Percentiles rank a stretch among this genome's conserved stretches.
phyloP scores from a whole-genome alignment of 371 early-diverging fungal genomes.

The Mucor racemosus region DNA sequence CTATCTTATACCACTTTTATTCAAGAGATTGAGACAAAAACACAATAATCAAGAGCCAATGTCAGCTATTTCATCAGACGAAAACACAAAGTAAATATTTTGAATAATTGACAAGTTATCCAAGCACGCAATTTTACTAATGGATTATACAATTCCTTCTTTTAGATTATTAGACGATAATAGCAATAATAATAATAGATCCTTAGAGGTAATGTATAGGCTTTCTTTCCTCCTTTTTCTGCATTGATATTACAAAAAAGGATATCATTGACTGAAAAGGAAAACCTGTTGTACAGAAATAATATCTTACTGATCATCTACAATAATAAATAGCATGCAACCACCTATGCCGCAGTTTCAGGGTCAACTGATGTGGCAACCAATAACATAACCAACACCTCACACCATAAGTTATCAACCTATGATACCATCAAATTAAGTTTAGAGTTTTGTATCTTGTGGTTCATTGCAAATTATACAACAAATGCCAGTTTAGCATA shows the following conservation, averaged over 20 bases:
- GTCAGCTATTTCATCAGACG: not conserved
- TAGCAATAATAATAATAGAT: not conserved
- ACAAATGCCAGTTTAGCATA: slow-evolving; percentile 80
- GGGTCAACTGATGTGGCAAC: slow-evolving; percentile 13
- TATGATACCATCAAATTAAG: slow-evolving; percentile 71
- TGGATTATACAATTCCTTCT: not conserved
- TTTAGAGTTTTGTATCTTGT: slow-evolving; percentile 76
- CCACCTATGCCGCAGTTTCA: slow-evolving; percentile 15
- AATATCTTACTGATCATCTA: slow-evolving; percentile 22
- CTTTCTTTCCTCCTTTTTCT: not conserved
- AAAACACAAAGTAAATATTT: slow-evolving; percentile 24
- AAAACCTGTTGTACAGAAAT: slow-evolving; percentile 5
- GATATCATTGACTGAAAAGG: slow-evolving; percentile 15
- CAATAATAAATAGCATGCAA: not conserved
- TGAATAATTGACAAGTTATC: slow-evolving; percentile 3
- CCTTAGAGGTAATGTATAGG: not conserved
- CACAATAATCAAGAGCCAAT: not conserved
- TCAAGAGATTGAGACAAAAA: slow-evolving; percentile 17
- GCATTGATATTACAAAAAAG: slow-evolving; percentile 12
- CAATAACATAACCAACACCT: too few species aligned
- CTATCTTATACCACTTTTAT: slow-evolving; percentile 58
- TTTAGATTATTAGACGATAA: slow-evolving; percentile 1
- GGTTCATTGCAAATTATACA: slow-evolving; percentile 82
- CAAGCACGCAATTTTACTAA: slow-evolving; percentile 15
- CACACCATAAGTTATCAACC: slow-evolving; percentile 37